These are phyloP conservation scores for Aspergillus udagawae DNA, from an alignment of 2,329 filamentous ascomycete species.

Conservation along the genomic window DNA sequence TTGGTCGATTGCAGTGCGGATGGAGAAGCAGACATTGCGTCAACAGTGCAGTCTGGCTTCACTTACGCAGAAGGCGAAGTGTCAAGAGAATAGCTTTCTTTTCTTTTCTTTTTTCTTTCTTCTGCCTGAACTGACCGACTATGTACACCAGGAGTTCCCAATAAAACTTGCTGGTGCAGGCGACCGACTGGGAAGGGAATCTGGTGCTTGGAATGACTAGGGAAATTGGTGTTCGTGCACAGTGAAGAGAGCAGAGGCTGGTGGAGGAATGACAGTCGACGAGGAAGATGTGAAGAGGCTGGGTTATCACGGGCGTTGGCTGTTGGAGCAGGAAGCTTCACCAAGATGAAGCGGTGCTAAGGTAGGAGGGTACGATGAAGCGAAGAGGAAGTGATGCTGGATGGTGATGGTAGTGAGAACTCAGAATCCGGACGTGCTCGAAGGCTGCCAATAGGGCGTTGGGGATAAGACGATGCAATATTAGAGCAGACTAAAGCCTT, in stretches of 20 bases:
- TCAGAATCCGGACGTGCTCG: slow-evolving; percentile 19
- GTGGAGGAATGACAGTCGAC: slow-evolving; percentile 30
- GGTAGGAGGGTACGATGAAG: slow-evolving; percentile 18
- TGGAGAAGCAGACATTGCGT: slow-evolving; percentile 68
- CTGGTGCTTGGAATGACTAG: slow-evolving; percentile 34
- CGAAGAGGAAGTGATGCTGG: slow-evolving; percentile 19
- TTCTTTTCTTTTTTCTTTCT: slow-evolving; percentile 51
- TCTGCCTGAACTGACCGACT: slow-evolving; percentile 50
- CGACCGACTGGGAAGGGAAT: slow-evolving; percentile 36
- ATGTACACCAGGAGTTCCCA: slow-evolving; percentile 85
- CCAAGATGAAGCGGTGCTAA: slow-evolving; percentile 20
- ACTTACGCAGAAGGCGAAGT: slow-evolving; percentile 46
- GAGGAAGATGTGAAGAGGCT: slow-evolving; percentile 26
- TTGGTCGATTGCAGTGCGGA: slow-evolving; percentile 57
- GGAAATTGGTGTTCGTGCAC: slow-evolving; percentile 29
- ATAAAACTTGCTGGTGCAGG: slow-evolving; percentile 89
- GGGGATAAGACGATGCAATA: slow-evolving; percentile 15
- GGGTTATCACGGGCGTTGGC: slow-evolving; percentile 21
- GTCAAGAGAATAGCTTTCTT: slow-evolving; percentile 39
- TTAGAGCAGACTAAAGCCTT: slow-evolving; percentile 16
- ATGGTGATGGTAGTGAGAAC: slow-evolving; percentile 15
- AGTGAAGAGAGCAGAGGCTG: slow-evolving; percentile 32
- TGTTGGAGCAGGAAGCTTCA: slow-evolving; percentile 16
- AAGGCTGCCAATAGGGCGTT: slow-evolving; percentile 16
- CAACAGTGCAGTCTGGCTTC: slow-evolving; percentile 29